Evolutionary conservation across 768 basidiomycete genomes (phyloP).

Genomic region (Dendrothele bispora): DNA sequence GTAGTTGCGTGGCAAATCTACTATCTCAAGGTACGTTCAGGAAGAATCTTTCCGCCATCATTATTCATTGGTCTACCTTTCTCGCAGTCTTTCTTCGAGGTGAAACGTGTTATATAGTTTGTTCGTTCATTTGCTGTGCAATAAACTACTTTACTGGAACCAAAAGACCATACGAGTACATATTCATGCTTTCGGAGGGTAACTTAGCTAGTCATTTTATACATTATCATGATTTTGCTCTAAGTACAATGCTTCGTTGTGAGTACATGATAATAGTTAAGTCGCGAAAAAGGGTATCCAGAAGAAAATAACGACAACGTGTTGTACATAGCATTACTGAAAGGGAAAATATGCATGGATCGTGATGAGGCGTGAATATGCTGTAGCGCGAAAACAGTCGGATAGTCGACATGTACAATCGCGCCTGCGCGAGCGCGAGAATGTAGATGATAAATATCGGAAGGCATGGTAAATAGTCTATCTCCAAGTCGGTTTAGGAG

Average conservation of each 20-base stretch:
- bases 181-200: too few relatives aligned
- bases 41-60: slow-evolving; percentile 6
- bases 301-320: background rate
- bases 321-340: background rate
- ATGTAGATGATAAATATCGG: slow-evolving; percentile 9
- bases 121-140: too few relatives aligned
- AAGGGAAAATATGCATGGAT: background rate
- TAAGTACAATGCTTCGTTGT: background rate
- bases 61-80: slow-evolving; percentile 7
- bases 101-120: slow-evolving; percentile 78
- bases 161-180: too few relatives aligned
- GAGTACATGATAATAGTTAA: too few relatives aligned
- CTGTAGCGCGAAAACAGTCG: background rate
- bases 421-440: background rate
- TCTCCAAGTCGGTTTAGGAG: slow-evolving; percentile 57
- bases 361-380: background rate
- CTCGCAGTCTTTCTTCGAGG: slow-evolving; percentile 82
- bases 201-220: too few relatives aligned
- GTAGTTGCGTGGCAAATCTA: slow-evolving; percentile 98
- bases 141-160: too few relatives aligned
- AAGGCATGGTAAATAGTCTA: slow-evolving; percentile 25
- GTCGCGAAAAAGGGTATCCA: background rate
- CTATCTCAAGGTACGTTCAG: slow-evolving; percentile 77
- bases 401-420: background rate
- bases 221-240: too few relatives aligned